Conservation (phyloP, 2,329 filamentous ascomycete genomes). For the Pseudopyrenochaeta lycopersici region DNA sequence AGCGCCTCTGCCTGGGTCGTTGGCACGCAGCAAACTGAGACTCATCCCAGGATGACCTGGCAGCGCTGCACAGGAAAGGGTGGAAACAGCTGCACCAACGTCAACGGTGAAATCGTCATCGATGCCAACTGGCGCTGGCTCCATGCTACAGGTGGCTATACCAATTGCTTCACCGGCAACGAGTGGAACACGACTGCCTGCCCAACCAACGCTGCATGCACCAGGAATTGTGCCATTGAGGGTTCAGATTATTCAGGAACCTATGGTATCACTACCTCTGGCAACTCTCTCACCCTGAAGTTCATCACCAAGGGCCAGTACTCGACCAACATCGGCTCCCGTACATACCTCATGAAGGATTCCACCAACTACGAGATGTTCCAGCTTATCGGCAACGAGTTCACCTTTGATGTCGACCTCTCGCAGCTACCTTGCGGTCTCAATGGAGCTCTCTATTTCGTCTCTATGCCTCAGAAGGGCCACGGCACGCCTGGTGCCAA, state of each 20-base stretch:
- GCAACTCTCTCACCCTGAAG: conserved; percentile 62
- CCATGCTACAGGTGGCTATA: conserved; percentile 51
- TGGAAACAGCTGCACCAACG: conserved; percentile 43
- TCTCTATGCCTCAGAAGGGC: conserved; percentile 66
- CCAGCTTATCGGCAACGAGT: conserved; percentile 53
- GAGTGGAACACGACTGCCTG: conserved; percentile 53
- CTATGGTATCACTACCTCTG: conserved; percentile 62
- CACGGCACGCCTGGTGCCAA: conserved; percentile 63
- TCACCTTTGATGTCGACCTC: conserved; percentile 57
- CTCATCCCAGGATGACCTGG: conserved; percentile 52
- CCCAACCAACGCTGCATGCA: conserved; percentile 48
- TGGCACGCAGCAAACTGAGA: conserved; percentile 50
- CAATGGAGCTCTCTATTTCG: conserved; percentile 66
- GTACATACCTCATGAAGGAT: conserved; percentile 53
- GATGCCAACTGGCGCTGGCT: conserved; percentile 61
- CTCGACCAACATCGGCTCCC: conserved; percentile 53
- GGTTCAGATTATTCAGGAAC: conserved; percentile 55
- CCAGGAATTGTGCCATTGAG: conserved; percentile 53
- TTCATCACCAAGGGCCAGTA: conserved; percentile 64
- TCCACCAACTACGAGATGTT: conserved; percentile 54
- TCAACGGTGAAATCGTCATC: conserved; percentile 49
- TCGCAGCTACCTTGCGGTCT: conserved; percentile 73
- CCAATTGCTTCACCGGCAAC: conserved; percentile 55
- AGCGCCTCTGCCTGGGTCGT: conserved; percentile 45
- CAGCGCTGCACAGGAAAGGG: conserved; percentile 52